phyloP scores from a whole-genome alignment of 371 early-diverging fungal genomes.

The Mortierella sp. region DNA sequence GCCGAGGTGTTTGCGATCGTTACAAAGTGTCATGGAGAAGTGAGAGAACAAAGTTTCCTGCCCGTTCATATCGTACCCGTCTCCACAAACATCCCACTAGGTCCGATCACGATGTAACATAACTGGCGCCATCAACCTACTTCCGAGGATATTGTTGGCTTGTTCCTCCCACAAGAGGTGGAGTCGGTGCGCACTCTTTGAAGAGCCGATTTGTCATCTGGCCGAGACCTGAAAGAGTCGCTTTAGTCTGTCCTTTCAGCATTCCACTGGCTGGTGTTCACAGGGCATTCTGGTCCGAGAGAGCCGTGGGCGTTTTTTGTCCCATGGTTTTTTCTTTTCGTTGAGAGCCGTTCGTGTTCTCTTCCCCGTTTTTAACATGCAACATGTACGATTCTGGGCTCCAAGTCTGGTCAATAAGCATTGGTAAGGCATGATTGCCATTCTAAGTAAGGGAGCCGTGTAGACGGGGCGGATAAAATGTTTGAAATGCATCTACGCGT shows the following conservation, averaged over 20 bases:
- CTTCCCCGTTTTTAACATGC: no score
- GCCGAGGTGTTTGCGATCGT: slow-evolving; percentile 2
- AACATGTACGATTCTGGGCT: no score
- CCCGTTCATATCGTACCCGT: not conserved
- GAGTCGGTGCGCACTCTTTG: no score
- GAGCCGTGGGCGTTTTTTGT: no score
- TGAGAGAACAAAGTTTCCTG: no score
- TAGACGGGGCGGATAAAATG: slow-evolving; percentile 6
- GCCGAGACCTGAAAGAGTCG: no score
- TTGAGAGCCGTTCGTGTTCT: not conserved
- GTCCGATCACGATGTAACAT: not conserved
- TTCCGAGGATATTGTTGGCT: no score
- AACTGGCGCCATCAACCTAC: no score
- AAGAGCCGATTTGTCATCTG: no score
- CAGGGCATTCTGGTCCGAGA: no score
- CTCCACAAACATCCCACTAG: not conserved
- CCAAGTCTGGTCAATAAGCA: not conserved
- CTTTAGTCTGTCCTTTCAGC: not conserved
- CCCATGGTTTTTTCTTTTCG: not conserved
- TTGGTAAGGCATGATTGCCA: slow-evolving; percentile 13
- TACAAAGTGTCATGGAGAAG: no score
- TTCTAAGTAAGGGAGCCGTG: slow-evolving; percentile 2
- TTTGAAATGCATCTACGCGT: slow-evolving; percentile 1
- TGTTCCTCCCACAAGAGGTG: no score
- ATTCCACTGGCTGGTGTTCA: not conserved